phyloP scores from a whole-genome alignment of 106 monocot species.

The Chionographis japonica region DNA sequence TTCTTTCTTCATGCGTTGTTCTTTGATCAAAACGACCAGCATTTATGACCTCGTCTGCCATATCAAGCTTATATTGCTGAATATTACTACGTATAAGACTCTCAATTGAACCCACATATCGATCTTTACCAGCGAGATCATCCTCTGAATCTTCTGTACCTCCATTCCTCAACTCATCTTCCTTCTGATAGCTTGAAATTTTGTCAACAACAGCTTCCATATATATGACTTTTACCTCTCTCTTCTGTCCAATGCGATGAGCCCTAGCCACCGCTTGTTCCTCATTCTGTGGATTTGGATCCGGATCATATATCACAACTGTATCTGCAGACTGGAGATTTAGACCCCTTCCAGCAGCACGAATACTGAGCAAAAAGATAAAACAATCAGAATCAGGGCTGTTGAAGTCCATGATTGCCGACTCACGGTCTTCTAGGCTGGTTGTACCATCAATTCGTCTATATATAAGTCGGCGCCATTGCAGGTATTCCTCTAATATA shows the following conservation, averaged over 20 bases:
- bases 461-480: conserved; percentile 79
- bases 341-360: conserved; percentile 96
- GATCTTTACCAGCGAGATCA: conserved; percentile 89
- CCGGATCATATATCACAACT: conserved; percentile 96
- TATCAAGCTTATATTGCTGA: conserved; percentile 97
- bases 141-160: conserved; percentile 74
- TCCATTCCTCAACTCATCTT: conserved; percentile 87
- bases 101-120: conserved; percentile 94
- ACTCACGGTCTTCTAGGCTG: conserved; percentile 86
- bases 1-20: conserved; percentile 98
- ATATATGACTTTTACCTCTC: conserved; percentile 98
- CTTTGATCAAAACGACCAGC: conserved; percentile 99
- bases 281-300: conserved; percentile 99
- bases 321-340: conserved; percentile 98
- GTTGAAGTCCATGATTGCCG: conserved; percentile 96
- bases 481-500: conserved; percentile 92
- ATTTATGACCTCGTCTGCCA: conserved; percentile 99
- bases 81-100: conserved; percentile 94
- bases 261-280: conserved; percentile 98
- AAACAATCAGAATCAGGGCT: conserved; percentile 76
- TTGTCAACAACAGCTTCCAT: conserved; percentile 98
- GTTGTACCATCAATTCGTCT: conserved; percentile 97
- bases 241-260: conserved; percentile 91
- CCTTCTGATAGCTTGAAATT: conserved; percentile 86
- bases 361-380: conserved; percentile 98